A percentile compares a stretch with the other conserved stretches of the same genome.
phyloP scores from a whole-genome alignment of 2,329 filamentous ascomycete genomes.

The Arthrinium phaeospermum region DNA sequence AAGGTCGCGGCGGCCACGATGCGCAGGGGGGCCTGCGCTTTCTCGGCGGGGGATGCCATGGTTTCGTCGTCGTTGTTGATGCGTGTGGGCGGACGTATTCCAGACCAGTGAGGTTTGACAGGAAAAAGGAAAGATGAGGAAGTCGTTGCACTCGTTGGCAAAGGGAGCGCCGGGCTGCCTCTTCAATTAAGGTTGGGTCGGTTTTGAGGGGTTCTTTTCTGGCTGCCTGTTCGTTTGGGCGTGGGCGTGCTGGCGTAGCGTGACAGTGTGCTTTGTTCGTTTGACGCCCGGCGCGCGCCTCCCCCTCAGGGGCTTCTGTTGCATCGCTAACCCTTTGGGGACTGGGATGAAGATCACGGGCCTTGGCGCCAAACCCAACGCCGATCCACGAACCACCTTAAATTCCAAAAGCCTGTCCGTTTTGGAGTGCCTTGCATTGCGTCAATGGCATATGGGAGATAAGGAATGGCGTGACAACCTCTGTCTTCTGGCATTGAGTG shows the following conservation, averaged over 20 bases:
- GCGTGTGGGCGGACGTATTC: not conserved
- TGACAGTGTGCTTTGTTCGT: not conserved
- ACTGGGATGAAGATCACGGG: not conserved
- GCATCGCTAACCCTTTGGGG: conserved; percentile 4
- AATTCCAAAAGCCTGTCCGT: too few species aligned
- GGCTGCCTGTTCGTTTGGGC: not conserved
- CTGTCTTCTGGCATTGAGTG: not conserved
- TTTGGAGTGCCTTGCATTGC: not conserved
- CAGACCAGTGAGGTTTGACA: not conserved
- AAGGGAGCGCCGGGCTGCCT: not conserved
- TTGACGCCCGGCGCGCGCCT: not conserved
- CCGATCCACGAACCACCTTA: not conserved
- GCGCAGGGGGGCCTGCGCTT: conserved; percentile 33
- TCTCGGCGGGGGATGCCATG: not conserved
- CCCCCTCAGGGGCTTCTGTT: not conserved
- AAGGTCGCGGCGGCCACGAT: conserved; percentile 43
- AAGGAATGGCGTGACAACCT: not conserved
- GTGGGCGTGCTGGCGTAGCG: not conserved
- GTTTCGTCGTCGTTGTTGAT: conserved; percentile 27
- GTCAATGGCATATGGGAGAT: not conserved
- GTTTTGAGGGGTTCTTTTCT: not conserved
- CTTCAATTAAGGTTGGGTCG: not conserved
- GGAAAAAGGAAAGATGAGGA: not conserved
- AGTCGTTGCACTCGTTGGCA: too few species aligned
- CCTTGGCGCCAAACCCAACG: not conserved